A percentile compares a stretch with the other conserved stretches of the same genome.
Conservation (phyloP, 768 basidiomycete genomes). For the Mycena amicta region DNA sequence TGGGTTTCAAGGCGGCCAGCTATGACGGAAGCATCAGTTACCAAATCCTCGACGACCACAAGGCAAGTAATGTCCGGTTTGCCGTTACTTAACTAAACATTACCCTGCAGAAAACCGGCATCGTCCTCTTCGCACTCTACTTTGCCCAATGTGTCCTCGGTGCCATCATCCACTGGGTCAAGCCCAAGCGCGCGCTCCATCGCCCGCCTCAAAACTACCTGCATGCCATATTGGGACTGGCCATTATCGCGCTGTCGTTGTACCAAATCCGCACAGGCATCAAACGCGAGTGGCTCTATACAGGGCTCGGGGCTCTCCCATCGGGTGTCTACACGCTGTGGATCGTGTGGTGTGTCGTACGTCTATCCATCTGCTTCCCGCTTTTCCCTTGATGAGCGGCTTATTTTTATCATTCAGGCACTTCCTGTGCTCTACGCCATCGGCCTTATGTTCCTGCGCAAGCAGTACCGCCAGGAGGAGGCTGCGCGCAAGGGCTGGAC, state of each 20-base stretch:
- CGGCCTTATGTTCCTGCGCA: conserved; percentile 47
- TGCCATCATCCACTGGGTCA: conserved; percentile 55
- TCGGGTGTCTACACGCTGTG: conserved; percentile 42
- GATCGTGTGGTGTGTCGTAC: conserved; percentile 53
- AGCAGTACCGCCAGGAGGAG: conserved; percentile 50
- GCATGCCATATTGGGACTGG: conserved; percentile 57
- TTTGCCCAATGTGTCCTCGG: conserved; percentile 52
- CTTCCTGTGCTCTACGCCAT: conserved; percentile 45
- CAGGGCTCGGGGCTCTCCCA: conserved; percentile 43
- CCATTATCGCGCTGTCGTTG: conserved; percentile 50
- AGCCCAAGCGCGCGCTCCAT: conserved; percentile 36
- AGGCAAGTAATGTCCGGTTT: conserved; percentile 35
- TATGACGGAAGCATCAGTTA: conserved; percentile 29
- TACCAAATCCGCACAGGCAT: conserved; percentile 54
- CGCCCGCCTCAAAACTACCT: conserved; percentile 60
- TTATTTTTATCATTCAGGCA: conserved; percentile 31
- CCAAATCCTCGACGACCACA: conserved; percentile 49
- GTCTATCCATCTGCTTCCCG: no score
- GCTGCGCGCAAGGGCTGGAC: conserved; percentile 20
- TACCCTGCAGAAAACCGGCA: conserved; percentile 46
- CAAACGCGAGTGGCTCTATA: conserved; percentile 52
- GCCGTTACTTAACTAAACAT: not conserved
- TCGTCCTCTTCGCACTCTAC: conserved; percentile 53
- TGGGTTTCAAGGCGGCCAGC: conserved; percentile 44
- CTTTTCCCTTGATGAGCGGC: conserved; percentile 2